Evolutionary conservation across 2,329 filamentous ascomycete species (phyloP), one percentile per base, ranked within the genome.

Genomic region (Aureobasidium namibiae): DNA sequence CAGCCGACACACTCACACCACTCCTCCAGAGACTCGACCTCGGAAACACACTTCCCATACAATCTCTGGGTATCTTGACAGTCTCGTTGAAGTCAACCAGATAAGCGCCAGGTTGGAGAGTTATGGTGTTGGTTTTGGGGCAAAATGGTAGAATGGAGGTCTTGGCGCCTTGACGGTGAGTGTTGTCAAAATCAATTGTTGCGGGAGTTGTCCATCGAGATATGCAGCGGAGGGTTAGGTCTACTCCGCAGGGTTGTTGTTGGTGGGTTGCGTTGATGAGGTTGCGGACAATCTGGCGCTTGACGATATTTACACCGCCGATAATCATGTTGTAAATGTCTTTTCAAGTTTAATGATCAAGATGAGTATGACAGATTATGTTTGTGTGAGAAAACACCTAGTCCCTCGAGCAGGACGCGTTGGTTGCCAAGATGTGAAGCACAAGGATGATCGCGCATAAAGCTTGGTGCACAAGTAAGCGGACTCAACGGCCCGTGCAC

Each of bases 1-100:
- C 75, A 10, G 74, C 72, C 34, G 57, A 63, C 14, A 77, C 57
- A 1, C 65, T 45, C 0, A 69, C 72, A 0, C 75, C 74, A 13
- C 72, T 75, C 2, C 75, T 64, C 61, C 69, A 78, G 2, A 78
- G 64, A 2, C 74, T 76, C 13, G 68, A 72, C 24, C 75, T 63
- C 1, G 69, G 65, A 11, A 74, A 74, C 3, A 77, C 60, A 38
- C 68, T 67, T 0, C 67, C 75, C 75, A 77, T 76, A 56, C 66
- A 65, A 62, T 75, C 65, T 0, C 67, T 66, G 13, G 74, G 75
- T 21, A 76, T 67, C 3, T 66, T 56, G 21, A 76, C 70, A 0
- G 64, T 69, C 61, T 78, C 75, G 50, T 76, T 76, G 65, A 76
- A 74, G 9, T 74, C 71, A 26, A 74, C 63, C 10, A 74, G 61